phyloP scores from a whole-genome alignment of 2,329 filamentous ascomycete species.

The Neonectria hederae region DNA sequence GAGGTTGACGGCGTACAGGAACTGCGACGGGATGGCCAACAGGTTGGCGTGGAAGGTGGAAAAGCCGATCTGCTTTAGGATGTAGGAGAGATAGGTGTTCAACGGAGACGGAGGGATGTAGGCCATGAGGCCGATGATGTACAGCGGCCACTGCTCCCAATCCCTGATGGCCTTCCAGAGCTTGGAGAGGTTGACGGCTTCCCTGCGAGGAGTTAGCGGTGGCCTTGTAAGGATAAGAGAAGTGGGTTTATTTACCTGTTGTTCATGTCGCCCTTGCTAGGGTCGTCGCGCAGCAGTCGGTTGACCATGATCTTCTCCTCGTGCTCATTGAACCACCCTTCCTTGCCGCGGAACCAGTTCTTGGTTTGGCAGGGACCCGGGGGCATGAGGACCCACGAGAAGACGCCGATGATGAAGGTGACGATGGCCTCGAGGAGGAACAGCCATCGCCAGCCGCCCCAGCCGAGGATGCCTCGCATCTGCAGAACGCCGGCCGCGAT shows the following conservation, averaged over 20 bases:
- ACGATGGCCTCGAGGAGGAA: conserved; percentile 63
- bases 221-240: fast-evolving
- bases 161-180: conserved; percentile 65
- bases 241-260: conserved; percentile 52
- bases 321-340: conserved; percentile 69
- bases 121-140: conserved; percentile 58
- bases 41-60: conserved; percentile 58
- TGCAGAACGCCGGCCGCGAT: conserved; percentile 55
- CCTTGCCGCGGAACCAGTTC: conserved; percentile 65
- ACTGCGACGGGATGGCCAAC: conserved; percentile 56
- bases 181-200: conserved; percentile 42
- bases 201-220: conserved; percentile 48
- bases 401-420: conserved; percentile 54
- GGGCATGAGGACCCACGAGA: conserved; percentile 57
- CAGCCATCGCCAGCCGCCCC: conserved; percentile 53
- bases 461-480: conserved; percentile 49
- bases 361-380: conserved; percentile 60
- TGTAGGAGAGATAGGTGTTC: conserved; percentile 56
- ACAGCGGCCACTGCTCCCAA: conserved; percentile 66
- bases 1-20: conserved; percentile 57
- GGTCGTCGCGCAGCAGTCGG: conserved; percentile 67
- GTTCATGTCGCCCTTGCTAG: conserved; percentile 69
- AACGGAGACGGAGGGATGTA: conserved; percentile 56
- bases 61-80: conserved; percentile 54
- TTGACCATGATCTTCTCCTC: conserved; percentile 73